Base-by-base conservation (phyloP, 768 basidiomycete species). In the Tremella fuciformis region DNA sequence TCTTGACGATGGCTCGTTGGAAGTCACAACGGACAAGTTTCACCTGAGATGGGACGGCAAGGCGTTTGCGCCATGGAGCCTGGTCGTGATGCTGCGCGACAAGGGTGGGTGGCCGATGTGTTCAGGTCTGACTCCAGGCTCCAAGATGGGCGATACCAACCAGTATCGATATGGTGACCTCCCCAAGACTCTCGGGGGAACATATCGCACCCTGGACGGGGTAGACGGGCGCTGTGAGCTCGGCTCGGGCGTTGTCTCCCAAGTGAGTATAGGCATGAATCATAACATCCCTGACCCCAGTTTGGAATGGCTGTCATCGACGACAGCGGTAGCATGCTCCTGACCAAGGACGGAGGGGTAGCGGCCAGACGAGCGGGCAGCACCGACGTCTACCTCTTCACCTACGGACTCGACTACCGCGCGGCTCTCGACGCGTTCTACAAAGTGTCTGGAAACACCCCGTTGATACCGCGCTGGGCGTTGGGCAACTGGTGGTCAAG, bases 401-500 rank as follows among this genome's bases (percentile, higher is more conserved):
- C 59, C 3, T 66, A 63, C 40, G 67, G 67, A 1, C 22, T 40
- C 34, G 60, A 61, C 29, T 69, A 60, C 56, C 58, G 62, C 15
- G 55, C 47, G 19, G 67, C 67, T 22, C 39, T 69, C 8, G 50
- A 58, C 18, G 61, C 59, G 1, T 63, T 66, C 41, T 58, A 60
- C 57, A 47, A 54, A 1, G 39, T 69, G 25, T 60, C 59, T n/a
- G 67, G 67, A 21, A 34, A 56, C 15, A 47, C 34, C 26, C 64
- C 64, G 18, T 21, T 66, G 9, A 29, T 69, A 11, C 67, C 67
- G 7, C 34, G 67, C 40, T 69, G 64, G 62, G 47, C 65, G 15
- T 48, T 69, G 13, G 67, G 67, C 1, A 69, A 69, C 42, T 69
- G 67, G 67, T 69, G 67, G 67, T 63, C 62, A 1, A 26, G 65